A percentile compares a stretch with the other conserved stretches of the same genome.
Evolutionary conservation across 306 rosid species (phyloP).

Genomic region (Dalbergia cochinchinensis): DNA sequence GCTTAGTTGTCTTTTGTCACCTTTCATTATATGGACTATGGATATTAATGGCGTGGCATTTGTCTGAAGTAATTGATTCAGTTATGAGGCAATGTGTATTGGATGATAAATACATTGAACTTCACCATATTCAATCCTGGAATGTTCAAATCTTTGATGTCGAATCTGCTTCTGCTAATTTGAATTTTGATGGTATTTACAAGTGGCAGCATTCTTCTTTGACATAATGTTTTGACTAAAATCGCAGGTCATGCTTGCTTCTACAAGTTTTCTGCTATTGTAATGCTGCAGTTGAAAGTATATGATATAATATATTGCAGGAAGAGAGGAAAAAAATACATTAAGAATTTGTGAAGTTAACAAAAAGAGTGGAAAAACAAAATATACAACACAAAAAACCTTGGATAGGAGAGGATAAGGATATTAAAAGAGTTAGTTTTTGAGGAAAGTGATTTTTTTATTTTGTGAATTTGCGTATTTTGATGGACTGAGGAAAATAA

Average conservation of each 20-base stretch:
- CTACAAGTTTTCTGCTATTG: constrained; percentile 59
- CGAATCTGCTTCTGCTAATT: constrained; percentile 35
- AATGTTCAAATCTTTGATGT: constrained; percentile 10
- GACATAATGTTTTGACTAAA: constrained; percentile 57
- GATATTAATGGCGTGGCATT: background rate
- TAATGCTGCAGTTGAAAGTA: constrained; percentile 55
- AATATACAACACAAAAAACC: background rate
- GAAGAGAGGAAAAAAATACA: background rate
- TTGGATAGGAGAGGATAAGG: constrained; percentile 28
- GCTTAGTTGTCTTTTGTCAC: constrained; percentile 16
- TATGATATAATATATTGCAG: constrained; percentile 44
- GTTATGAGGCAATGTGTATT: constrained; percentile 18
- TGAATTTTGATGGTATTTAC: constrained; percentile 34
- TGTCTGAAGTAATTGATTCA: constrained; percentile 19
- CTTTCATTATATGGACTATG: constrained; percentile 8
- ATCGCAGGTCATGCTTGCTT: constrained; percentile 59
- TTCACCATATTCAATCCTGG: constrained; percentile 11
- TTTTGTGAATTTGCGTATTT: constrained; percentile 39
- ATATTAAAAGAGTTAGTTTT: constrained; percentile 6
- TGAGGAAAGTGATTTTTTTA: constrained; percentile 11
- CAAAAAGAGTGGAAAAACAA: constrained; percentile 34
- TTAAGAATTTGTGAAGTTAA: constrained; percentile 19
- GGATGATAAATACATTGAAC: background rate
- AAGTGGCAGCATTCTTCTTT: constrained; percentile 48
- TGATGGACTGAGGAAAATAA: constrained; percentile 1